Percentiles rank a stretch among this genome's conserved stretches.
phyloP scores from a whole-genome alignment of 2,329 filamentous ascomycete genomes.

The Cercospora canescens region DNA sequence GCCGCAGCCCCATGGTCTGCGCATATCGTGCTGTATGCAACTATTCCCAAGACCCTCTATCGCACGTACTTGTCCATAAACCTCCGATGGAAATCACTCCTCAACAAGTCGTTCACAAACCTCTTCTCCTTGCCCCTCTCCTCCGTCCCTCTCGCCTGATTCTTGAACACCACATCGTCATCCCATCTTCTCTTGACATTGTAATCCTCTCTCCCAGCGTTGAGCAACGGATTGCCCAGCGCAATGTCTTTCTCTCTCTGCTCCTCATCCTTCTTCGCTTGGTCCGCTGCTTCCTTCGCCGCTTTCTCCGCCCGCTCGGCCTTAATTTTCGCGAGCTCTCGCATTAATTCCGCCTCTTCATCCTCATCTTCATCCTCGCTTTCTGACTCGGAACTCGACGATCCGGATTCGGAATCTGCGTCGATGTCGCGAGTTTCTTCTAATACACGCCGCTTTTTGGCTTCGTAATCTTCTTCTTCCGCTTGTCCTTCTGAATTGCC shows the following conservation, averaged over 20 bases:
- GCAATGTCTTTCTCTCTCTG: slow-evolving; percentile 86
- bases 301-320: slow-evolving; percentile 78
- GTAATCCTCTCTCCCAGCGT: slow-evolving; percentile 72
- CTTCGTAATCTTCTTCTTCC: slow-evolving; percentile 66
- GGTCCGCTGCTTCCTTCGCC: slow-evolving; percentile 78
- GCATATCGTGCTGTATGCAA: neutral
- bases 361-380: slow-evolving; percentile 75
- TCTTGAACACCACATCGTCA: slow-evolving; percentile 98
- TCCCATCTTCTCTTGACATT: slow-evolving; percentile 93
- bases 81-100: slow-evolving; percentile 95
- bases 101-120: slow-evolving; percentile 93
- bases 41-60: slow-evolving; percentile 13
- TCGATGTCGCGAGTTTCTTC: slow-evolving; percentile 88
- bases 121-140: slow-evolving; percentile 72
- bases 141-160: slow-evolving; percentile 92
- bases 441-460: slow-evolving; percentile 81
- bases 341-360: slow-evolving; percentile 83
- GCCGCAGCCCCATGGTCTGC: neutral
- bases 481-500: slow-evolving; percentile 46
- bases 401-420: slow-evolving; percentile 65
- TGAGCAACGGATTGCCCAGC: slow-evolving; percentile 86
- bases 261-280: slow-evolving; percentile 77
- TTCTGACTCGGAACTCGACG: slow-evolving; percentile 23
- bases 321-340: slow-evolving; percentile 93
- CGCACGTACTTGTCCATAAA: slow-evolving; percentile 69